Percentiles rank a stretch among this genome's conserved stretches.
Evolutionary conservation across 495 filamentous ascomycete species (phyloP).

Genomic region (Podospora sp.): DNA sequence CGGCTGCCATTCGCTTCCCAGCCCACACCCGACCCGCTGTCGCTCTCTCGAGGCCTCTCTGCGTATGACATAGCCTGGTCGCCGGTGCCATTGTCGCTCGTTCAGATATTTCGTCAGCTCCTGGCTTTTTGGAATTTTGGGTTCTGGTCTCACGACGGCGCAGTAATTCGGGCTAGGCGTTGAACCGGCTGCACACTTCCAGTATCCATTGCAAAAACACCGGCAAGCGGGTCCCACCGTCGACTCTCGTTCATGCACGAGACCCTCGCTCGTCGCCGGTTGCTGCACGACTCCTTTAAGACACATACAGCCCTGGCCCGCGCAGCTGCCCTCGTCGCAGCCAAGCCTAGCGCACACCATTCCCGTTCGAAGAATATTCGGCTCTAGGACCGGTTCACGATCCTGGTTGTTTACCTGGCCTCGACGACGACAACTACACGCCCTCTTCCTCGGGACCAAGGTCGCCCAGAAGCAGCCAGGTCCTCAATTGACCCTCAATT

Average conservation of each 20-base stretch:
- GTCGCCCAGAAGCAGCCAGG: conserved; percentile 16
- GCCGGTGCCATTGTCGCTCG: background rate
- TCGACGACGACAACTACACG: background rate
- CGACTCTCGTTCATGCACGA: conserved; percentile 37
- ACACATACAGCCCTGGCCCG: conserved; percentile 26
- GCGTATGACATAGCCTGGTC: conserved; percentile 28
- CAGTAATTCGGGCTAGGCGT: background rate
- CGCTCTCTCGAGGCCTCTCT: conserved; percentile 16
- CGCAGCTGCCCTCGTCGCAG: conserved; percentile 22
- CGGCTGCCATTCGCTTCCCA: conserved; percentile 40
- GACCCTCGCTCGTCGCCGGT: conserved; percentile 31
- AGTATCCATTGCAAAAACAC: conserved; percentile 12
- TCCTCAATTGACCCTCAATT: conserved; percentile 30
- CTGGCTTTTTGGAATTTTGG: conserved; percentile 1
- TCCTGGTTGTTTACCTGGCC: conserved; percentile 13
- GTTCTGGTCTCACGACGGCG: background rate
- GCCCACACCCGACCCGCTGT: conserved; percentile 17
- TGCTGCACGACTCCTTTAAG: conserved; percentile 32
- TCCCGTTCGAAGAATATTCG: conserved; percentile 18
- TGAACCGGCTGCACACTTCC: background rate
- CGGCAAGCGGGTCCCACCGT: conserved; percentile 16
- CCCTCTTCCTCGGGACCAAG: background rate
- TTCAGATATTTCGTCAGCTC: conserved; percentile 1
- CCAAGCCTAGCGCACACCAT: conserved; percentile 23
- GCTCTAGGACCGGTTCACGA: conserved; percentile 6